Base-by-base conservation (phyloP, 768 basidiomycete genomes). In the Lactarius indigo region DNA sequence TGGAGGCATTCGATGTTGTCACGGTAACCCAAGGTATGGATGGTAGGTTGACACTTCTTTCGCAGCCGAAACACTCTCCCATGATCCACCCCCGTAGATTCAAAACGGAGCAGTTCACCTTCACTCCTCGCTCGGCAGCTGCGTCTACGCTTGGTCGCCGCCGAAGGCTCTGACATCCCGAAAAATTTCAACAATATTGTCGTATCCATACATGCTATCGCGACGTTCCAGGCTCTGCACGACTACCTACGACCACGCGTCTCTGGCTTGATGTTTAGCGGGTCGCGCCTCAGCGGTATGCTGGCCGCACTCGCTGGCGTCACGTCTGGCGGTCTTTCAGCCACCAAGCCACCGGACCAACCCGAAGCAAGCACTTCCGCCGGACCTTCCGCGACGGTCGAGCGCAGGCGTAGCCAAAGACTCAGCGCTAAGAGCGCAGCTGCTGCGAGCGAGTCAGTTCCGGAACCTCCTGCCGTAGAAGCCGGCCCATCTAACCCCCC, bases 161-260 rank as follows among this genome's bases (percentile, higher is more conserved):
- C 89, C 12, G 94, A 97, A 61, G 92, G 91, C 41, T 86, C 91
- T 0, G 94, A 95, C 70, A 85, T 96, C 26, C 96, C 97, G 20
- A 87, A 89, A 63, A 89, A 85, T 73, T 79, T 92, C 39, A 90
- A 90, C 73, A 95, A 93, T 71, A 92, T 98, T 73, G 92, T 94
- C 44, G 92, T 98, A 26, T 98, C 96, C 8, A 98, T 98, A 68
- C 96, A 98, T 74, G 96, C 96, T 7, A 97, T 98, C 68, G 96
- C 97, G 1, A 98, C 95, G 1, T 94, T 98, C 84, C 94, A 97
- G 75, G 95, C 96, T 1, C 83, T 98, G 35, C 93, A 97, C 73
- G 96, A 97, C 75, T 99, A 98, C 75, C 85, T 98, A 15, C 89
- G 94, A 1, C 96, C 96, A 30, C 85, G 94, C 4, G 89, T 97